Evolutionary conservation across 257 asterid genomes (phyloP).

Genomic region (Ehretia macrophylla): DNA sequence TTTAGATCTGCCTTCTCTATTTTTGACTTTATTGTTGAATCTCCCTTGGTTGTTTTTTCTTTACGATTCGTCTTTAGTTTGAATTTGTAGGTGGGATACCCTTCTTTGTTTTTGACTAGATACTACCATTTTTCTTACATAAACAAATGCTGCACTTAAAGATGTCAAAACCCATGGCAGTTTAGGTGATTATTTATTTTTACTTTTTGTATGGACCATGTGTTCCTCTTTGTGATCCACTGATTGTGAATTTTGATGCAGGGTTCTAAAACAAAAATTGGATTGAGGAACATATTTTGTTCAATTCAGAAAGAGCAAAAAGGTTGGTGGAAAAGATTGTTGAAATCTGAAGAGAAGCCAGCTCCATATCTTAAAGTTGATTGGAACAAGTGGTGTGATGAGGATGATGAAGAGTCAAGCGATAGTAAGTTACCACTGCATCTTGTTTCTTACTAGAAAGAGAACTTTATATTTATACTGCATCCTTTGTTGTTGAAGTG

Average conservation of each 20-base stretch:
- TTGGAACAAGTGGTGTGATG: constrained; percentile 93
- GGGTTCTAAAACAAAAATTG: constrained; percentile 74
- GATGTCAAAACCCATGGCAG: not conserved
- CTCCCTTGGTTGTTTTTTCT: too few species aligned
- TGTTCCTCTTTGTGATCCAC: not conserved
- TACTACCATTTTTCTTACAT: too few species aligned
- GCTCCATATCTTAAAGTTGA: constrained; percentile 84
- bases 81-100: too few species aligned
- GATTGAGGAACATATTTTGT: constrained; percentile 71
- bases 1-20: too few species aligned
- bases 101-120: too few species aligned
- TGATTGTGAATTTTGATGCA: constrained; percentile 31
- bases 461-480: not conserved
- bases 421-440: constrained; percentile 50
- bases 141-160: too few species aligned
- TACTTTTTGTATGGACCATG: not conserved
- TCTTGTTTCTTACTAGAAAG: constrained; percentile 7
- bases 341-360: constrained; percentile 75
- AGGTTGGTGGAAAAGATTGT: constrained; percentile 81
- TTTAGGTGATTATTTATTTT: not conserved
- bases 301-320: constrained; percentile 60
- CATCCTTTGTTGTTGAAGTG: not conserved
- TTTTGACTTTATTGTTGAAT: too few species aligned
- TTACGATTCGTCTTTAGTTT: too few species aligned
- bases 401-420: constrained; percentile 69